phyloP scores from a whole-genome alignment of 108 stramenopile genomes.

The Fistulifera pelliculosa region DNA sequence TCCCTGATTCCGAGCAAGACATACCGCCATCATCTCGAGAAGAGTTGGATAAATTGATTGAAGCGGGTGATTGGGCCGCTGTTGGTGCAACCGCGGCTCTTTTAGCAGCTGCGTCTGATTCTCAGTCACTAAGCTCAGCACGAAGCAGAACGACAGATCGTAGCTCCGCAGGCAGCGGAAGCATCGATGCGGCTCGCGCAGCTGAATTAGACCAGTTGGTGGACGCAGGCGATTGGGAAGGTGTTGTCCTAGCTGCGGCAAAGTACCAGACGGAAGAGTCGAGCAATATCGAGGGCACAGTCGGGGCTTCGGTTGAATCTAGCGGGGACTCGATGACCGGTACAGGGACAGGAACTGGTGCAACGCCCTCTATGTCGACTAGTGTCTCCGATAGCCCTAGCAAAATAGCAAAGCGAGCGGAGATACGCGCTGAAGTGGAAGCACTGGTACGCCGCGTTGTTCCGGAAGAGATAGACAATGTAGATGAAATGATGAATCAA shows the following conservation, averaged over 20 bases:
- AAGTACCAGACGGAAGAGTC: slow-evolving; percentile 60
- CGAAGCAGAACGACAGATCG: slow-evolving; percentile 18
- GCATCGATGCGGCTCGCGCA: slow-evolving; percentile 39
- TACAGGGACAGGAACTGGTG: slow-evolving; percentile 18
- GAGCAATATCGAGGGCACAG: not conserved
- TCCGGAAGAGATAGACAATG: slow-evolving; percentile 82
- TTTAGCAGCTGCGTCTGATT: slow-evolving; percentile 60
- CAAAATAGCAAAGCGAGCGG: slow-evolving; percentile 41
- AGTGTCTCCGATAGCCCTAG: slow-evolving; percentile 23
- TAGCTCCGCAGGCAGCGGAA: slow-evolving; percentile 3
- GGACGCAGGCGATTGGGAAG: slow-evolving; percentile 84
- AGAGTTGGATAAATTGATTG: slow-evolving; percentile 68
- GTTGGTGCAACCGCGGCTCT: slow-evolving; percentile 79
- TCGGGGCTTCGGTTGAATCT: slow-evolving; percentile 20
- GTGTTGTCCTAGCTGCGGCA: slow-evolving; percentile 76
- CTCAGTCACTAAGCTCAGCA: slow-evolving; percentile 45
- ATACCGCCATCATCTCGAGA: slow-evolving; percentile 19
- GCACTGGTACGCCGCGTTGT: slow-evolving; percentile 68
- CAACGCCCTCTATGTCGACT: slow-evolving; percentile 22
- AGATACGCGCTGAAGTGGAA: slow-evolving; percentile 72
- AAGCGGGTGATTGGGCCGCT: slow-evolving; percentile 82
- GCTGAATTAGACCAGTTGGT: slow-evolving; percentile 76
- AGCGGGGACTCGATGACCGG: slow-evolving; percentile 6
- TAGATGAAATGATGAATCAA: slow-evolving; percentile 84
- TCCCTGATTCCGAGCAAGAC: slow-evolving; percentile 8